Percentiles rank a stretch among this genome's conserved stretches.
Evolutionary conservation across 169 alveolate species (phyloP).

Genomic region (Plasmodium coatneyi): DNA sequence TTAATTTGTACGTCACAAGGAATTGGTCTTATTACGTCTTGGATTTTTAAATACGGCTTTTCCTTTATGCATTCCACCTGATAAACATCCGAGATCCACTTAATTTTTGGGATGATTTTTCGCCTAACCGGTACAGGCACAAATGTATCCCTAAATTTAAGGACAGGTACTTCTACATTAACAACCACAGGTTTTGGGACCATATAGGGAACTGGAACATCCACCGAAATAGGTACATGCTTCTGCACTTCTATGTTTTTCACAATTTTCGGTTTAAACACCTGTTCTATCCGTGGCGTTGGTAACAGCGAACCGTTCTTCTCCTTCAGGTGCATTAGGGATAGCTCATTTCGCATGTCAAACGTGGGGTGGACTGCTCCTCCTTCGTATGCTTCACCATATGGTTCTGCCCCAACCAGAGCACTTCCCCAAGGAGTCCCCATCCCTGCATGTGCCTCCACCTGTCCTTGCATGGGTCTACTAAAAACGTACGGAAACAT

Average conservation of each 20-base stretch:
- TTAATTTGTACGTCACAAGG: conserved; percentile 89
- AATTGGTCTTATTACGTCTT: conserved; percentile 87
- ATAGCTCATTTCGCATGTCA: conserved; percentile 4
- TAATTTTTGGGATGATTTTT: conserved; percentile 87
- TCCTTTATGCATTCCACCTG: conserved; percentile 90
- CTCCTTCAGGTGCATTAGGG: conserved; percentile 18
- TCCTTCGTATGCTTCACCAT: conserved; percentile 35
- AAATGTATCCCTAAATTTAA: conserved; percentile 88
- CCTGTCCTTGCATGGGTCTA: conserved; percentile 73
- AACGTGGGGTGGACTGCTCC: conserved; percentile 44
- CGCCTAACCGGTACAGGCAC: conserved; percentile 90
- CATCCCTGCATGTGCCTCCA: background rate
- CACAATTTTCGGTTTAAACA: conserved; percentile 84
- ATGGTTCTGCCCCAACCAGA: conserved; percentile 30
- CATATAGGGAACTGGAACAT: conserved; percentile 90
- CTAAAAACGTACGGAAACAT: conserved; percentile 37
- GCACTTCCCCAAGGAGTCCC: background rate
- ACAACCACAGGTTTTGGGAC: conserved; percentile 90
- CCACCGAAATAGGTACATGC: conserved; percentile 88
- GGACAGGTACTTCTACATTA: conserved; percentile 89
- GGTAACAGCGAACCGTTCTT: conserved; percentile 9
- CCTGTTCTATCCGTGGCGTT: conserved; percentile 79
- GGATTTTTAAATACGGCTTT: conserved; percentile 86
- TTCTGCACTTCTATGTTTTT: conserved; percentile 83
- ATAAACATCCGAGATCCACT: conserved; percentile 88